Conservation (phyloP, 805 yeast species). For the Blastobotrys muscicola region DNA sequence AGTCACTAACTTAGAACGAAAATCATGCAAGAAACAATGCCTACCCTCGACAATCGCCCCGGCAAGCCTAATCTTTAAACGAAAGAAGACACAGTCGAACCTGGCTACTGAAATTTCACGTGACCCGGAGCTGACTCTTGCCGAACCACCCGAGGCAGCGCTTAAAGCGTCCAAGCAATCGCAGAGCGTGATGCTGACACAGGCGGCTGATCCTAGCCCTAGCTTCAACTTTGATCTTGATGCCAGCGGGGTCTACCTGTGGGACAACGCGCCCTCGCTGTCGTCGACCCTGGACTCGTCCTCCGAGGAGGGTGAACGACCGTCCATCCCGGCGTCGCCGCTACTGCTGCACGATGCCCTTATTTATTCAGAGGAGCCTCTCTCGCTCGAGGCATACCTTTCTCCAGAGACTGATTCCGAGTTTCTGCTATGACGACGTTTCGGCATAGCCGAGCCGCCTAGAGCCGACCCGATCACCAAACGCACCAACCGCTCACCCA, state of each 20-base stretch:
- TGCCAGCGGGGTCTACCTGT: not conserved
- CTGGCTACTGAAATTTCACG: conserved; percentile 2
- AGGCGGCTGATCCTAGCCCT: not conserved
- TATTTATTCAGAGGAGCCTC: conserved; percentile 5
- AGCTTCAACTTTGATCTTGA: not conserved
- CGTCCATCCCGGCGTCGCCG: not conserved
- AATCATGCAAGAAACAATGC: not conserved
- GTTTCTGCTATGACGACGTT: conserved; percentile 7
- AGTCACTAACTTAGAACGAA: not conserved
- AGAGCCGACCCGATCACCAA: too few relatives aligned
- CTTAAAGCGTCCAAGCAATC: not conserved
- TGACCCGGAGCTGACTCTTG: conserved; percentile 4
- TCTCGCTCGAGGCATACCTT: conserved; percentile 16
- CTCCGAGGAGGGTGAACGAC: not conserved
- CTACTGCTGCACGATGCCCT: not conserved
- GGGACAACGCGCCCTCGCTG: not conserved
- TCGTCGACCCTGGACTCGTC: not conserved
- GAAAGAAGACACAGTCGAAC: conserved; percentile 10
- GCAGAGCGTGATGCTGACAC: not conserved
- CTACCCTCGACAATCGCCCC: conserved; percentile 18
- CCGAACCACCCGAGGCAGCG: not conserved
- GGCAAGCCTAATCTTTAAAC: conserved; percentile 14
- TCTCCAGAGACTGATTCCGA: conserved; percentile 18
- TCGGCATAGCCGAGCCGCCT: conserved; percentile 4
- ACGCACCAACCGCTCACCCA: too few relatives aligned